Conservation (phyloP, 306 rosid species). For the Fragaria iinumae region DNA sequence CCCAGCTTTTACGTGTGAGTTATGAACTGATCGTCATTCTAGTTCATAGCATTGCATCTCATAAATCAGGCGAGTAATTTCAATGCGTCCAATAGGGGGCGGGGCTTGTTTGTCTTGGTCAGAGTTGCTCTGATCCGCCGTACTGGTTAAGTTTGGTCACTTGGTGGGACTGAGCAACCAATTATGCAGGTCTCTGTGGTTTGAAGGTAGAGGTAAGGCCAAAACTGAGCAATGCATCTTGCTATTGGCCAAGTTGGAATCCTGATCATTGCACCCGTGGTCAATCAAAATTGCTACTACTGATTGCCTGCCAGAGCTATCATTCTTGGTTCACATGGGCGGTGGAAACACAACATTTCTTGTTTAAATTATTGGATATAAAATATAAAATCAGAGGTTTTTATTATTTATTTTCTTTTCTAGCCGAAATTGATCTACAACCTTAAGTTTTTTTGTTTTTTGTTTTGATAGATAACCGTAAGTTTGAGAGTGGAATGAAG, state of each 20-base stretch:
- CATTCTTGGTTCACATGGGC: background rate
- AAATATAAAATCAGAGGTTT: too few relatives aligned
- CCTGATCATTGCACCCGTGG: constrained; percentile 3
- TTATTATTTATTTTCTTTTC: too few relatives aligned
- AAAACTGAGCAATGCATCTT: background rate
- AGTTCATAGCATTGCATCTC: background rate
- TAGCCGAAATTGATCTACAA: too few relatives aligned
- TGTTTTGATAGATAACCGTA: too few relatives aligned
- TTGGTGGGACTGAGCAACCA: background rate
- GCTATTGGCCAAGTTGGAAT: background rate
- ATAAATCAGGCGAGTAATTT: background rate
- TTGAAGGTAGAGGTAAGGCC: background rate
- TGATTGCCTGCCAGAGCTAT: background rate
- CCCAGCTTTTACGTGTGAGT: background rate
- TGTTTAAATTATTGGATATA: background rate
- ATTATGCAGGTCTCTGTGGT: background rate
- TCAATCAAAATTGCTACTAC: background rate
- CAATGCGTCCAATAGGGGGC: background rate
- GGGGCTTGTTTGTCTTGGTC: background rate
- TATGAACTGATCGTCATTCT: background rate
- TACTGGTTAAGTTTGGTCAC: background rate
- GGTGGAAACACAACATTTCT: background rate
- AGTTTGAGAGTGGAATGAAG: too few relatives aligned
- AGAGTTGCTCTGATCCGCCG: background rate
- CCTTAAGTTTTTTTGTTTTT: too few relatives aligned